Conservation (phyloP, 345 rosid genomes). For the Linum usitatissimum region DNA sequence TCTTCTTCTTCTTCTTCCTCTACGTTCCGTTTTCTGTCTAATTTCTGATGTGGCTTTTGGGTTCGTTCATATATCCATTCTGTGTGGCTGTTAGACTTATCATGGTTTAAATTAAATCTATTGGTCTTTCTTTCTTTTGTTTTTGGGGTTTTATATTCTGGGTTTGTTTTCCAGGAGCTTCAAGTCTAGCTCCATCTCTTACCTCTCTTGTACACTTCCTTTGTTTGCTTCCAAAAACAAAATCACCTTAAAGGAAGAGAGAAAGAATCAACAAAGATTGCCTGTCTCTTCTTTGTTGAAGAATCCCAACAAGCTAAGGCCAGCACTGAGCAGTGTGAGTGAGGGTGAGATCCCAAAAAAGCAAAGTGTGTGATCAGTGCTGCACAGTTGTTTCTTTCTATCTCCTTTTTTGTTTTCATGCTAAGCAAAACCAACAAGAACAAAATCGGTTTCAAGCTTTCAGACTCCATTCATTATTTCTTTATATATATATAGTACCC, state of each 20-base stretch:
- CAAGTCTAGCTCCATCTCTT: not conserved
- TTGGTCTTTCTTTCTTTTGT: conserved; percentile 10
- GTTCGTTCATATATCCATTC: conserved; percentile 27
- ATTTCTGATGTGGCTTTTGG: conserved; percentile 5
- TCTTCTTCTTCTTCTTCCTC: conserved; percentile 18
- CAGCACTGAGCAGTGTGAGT: conserved; percentile 10
- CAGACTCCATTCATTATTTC: not conserved
- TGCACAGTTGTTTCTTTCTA: conserved; percentile 11
- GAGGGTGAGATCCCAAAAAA: not conserved
- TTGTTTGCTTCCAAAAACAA: conserved; percentile 12
- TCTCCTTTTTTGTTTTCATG: conserved; percentile 11
- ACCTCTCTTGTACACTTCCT: not conserved
- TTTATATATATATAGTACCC: not conserved
- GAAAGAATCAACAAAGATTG: conserved; percentile 24
- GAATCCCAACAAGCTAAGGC: conserved; percentile 45
- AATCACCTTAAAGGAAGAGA: not conserved
- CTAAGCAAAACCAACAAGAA: not conserved
- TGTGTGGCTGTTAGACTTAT: conserved; percentile 28
- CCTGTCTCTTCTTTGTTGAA: conserved; percentile 67
- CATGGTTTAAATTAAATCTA: not conserved
- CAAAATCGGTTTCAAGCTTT: not conserved
- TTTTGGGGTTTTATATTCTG: not conserved
- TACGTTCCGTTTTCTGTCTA: conserved; percentile 1
- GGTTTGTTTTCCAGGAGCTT: conserved; percentile 12
- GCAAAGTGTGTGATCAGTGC: conserved; percentile 4